A percentile compares a stretch with the other conserved stretches of the same genome.
phyloP scores from a whole-genome alignment of 305 asterid genomes.

The Fraxinus platypoda region DNA sequence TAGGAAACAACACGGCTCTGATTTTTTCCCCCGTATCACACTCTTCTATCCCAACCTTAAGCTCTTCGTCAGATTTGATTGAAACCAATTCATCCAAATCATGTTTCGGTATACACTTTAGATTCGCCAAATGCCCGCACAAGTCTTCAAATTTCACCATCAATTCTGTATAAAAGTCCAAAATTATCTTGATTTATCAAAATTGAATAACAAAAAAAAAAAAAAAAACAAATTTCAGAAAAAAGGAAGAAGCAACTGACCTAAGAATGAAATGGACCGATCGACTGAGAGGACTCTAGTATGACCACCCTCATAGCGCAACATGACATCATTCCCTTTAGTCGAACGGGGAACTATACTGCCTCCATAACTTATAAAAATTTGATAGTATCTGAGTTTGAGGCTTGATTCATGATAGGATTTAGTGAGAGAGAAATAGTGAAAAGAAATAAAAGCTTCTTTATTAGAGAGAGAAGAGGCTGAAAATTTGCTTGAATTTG shows the following conservation, averaged over 20 bases:
- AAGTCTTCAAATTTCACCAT: slow-evolving; percentile 68
- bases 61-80: slow-evolving; percentile 68
- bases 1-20: slow-evolving; percentile 62
- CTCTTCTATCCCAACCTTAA: slow-evolving; percentile 54
- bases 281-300: slow-evolving; percentile 74
- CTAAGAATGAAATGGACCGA: slow-evolving; percentile 51
- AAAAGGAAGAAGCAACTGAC: slow-evolving; percentile 28
- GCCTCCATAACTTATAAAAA: slow-evolving; percentile 81
- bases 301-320: slow-evolving; percentile 72
- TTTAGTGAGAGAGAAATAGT: neutral
- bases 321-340: slow-evolving; percentile 44
- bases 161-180: slow-evolving; percentile 40
- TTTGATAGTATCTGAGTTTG: slow-evolving; percentile 43
- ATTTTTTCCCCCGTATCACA: slow-evolving; percentile 67
- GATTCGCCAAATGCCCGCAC: slow-evolving; percentile 56
- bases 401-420: slow-evolving; percentile 24
- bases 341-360: slow-evolving; percentile 57
- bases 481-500: slow-evolving; percentile 6
- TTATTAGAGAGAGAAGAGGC: slow-evolving; percentile 21
- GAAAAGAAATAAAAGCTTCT: neutral
- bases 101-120: slow-evolving; percentile 72
- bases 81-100: slow-evolving; percentile 71
- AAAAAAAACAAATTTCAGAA: neutral
- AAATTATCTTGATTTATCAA: neutral
- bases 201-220: neutral